Evolutionary conservation across 331 rosid species (phyloP), one percentile per base, ranked within the genome.

Genomic region (Erythrophleum ivorense): DNA sequence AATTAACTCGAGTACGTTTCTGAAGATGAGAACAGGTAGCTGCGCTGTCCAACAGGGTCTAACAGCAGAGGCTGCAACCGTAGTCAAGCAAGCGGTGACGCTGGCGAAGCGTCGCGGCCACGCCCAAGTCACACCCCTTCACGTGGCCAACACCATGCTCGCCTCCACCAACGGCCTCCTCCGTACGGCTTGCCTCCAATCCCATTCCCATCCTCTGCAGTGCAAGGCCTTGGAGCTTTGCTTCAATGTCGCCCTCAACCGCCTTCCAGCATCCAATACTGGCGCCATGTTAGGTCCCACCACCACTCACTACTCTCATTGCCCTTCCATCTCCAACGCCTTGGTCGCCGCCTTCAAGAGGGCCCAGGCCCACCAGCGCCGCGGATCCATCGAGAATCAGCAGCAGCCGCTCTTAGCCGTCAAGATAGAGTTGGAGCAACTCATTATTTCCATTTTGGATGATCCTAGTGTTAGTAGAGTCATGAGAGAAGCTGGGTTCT

Each of bases 181-280:
- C 7, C 74, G 98, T 65, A 90, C 88, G 0, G 99, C 99, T 53
- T 96, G 99, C 78, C 95, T 96, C 18, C 93, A 96, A 63, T 94
- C 99, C 53, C 88, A 91, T 77, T 91, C 99, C 36, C 98, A 96
- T 81, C 99, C 99, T 52, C 98, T 96, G 13, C 99, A 94, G 82
- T 96, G 99, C 86, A 91, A 90, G 80, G 99, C 99, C 82, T 86
- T 96, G 50, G 99, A 96, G 92, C 98, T 96, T 58, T 94, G 99
- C 79, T 96, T 96, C 94, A 96, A 96, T 65, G 99, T 96, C 19
- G 98, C 99, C 6, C 93, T 96, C 38, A 96, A 96, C 52, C 93
- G 99, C 50, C 85, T 94, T 4, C 99, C 99, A 0, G 94, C 99
- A 2, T 88, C 99, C 24, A 88, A 84, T 41, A 87, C 93, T 1